Conservation (phyloP, 2,329 filamentous ascomycete species). For the Epichloe bromicola region DNA sequence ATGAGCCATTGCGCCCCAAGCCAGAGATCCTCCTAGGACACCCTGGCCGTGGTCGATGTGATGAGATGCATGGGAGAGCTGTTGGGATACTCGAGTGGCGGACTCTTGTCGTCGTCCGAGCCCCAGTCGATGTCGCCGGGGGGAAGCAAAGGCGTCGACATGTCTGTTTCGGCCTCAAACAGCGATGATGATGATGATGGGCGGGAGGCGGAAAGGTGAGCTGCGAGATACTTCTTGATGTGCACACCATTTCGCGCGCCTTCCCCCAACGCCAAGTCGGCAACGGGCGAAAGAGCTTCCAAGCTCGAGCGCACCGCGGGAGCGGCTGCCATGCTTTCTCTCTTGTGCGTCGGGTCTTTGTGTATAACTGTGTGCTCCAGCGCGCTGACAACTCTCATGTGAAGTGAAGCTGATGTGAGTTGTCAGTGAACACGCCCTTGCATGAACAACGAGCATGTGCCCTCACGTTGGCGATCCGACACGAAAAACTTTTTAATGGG, state of each 20-base stretch:
- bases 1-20: constrained; percentile 16
- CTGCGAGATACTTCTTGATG: not conserved
- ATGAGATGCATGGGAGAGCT: not conserved
- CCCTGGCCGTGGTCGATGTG: not conserved
- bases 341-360: not conserved
- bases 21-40: constrained; percentile 13
- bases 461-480: too few relatives aligned
- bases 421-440: not conserved
- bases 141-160: not conserved
- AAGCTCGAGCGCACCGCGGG: not conserved
- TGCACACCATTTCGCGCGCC: not conserved
- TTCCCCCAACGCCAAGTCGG: not conserved
- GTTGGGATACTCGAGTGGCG: not conserved
- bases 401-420: not conserved
- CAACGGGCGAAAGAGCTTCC: not conserved
- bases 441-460: not conserved
- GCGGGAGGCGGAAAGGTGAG: not conserved
- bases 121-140: constrained; percentile 8
- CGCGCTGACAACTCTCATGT: not conserved
- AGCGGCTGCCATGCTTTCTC: not conserved
- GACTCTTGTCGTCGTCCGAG: not conserved
- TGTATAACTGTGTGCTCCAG: too few relatives aligned
- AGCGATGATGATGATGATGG: not conserved
- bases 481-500: too few relatives aligned
- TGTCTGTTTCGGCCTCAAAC: not conserved